Percentiles rank a stretch among this genome's conserved stretches.
phyloP scores from a whole-genome alignment of 2,329 filamentous ascomycete species.

The Phialophora verrucosa region DNA sequence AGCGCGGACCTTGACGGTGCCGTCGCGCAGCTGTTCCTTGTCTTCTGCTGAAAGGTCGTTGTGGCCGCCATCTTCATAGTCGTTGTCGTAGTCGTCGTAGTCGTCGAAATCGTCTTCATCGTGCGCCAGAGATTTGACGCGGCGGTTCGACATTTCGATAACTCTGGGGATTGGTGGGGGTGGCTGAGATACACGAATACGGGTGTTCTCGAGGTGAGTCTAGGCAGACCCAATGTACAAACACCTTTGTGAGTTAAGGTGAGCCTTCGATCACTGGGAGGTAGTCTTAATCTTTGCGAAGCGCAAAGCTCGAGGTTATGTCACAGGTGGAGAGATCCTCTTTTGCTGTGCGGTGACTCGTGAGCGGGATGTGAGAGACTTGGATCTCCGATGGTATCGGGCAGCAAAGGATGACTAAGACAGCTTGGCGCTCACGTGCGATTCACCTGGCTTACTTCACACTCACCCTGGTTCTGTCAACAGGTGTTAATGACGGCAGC shows the following conservation, averaged over 20 bases:
- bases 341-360: background rate
- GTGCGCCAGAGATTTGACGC: conserved; percentile 52
- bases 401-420: no score
- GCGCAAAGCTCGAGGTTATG: background rate
- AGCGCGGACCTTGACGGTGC: conserved; percentile 69
- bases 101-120: conserved; percentile 50
- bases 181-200: background rate
- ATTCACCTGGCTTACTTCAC: no score
- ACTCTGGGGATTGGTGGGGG: background rate
- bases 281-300: background rate
- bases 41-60: conserved; percentile 50
- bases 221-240: background rate
- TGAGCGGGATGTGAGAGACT: background rate
- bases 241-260: background rate
- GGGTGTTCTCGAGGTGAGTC: background rate
- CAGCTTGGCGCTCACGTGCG: no score
- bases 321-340: background rate
- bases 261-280: background rate
- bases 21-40: conserved; percentile 65
- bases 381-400: background rate
- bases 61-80: conserved; percentile 33
- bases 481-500: no score
- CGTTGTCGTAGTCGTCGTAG: conserved; percentile 44
- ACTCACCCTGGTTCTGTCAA: no score
- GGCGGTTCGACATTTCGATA: conserved; percentile 52